phyloP scores from a whole-genome alignment of 148 eudicot species.

The Amaranthus palmeri region DNA sequence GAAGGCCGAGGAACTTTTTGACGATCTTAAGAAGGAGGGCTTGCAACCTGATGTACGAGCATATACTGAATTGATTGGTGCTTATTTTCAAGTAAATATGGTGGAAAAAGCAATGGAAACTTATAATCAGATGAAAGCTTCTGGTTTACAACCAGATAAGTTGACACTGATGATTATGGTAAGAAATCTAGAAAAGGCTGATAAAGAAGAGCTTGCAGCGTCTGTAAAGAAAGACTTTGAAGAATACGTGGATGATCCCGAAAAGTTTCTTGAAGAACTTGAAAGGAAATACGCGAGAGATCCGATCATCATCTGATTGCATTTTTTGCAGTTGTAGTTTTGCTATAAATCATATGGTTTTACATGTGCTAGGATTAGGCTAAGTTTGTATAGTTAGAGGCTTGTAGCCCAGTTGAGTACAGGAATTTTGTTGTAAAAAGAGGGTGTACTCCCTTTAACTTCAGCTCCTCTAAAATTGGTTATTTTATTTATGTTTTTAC shows the following conservation, averaged over 20 bases:
- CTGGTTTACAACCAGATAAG: conserved; percentile 62
- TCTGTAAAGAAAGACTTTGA: conserved; percentile 46
- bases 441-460: background rate
- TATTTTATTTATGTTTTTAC: background rate
- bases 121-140: conserved; percentile 54
- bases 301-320: conserved; percentile 13
- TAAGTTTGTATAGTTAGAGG: background rate
- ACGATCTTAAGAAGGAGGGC: conserved; percentile 51
- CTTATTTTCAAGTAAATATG: conserved; percentile 50
- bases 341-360: background rate
- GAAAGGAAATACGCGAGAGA: conserved; percentile 37
- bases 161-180: conserved; percentile 55
- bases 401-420: background rate
- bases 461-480: background rate
- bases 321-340: background rate
- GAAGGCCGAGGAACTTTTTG: conserved; percentile 47
- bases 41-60: conserved; percentile 55
- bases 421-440: background rate
- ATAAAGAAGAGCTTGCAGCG: conserved; percentile 49
- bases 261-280: conserved; percentile 51
- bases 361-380: conserved; percentile 7
- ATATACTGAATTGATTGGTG: conserved; percentile 68
- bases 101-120: conserved; percentile 59
- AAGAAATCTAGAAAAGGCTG: conserved; percentile 53
- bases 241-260: conserved; percentile 47